Percentiles rank a stretch among this genome's conserved stretches.
Evolutionary conservation across 1,284 basidiomycete species (phyloP).

Genomic region (Coriolopsis trogii): DNA sequence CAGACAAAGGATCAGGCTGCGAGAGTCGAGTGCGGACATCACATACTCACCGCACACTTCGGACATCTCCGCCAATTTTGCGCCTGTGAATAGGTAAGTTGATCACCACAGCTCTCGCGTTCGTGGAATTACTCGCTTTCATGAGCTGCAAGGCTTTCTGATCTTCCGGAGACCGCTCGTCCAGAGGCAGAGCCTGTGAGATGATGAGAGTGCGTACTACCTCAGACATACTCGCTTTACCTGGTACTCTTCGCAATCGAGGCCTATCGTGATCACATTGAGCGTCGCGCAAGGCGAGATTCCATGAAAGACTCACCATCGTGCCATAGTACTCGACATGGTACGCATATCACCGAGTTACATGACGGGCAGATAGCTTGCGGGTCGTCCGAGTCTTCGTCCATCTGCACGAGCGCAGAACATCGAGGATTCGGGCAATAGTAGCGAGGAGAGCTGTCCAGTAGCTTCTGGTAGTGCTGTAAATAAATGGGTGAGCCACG

Average conservation of each 20-base stretch:
- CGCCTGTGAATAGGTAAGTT: constrained; percentile 28
- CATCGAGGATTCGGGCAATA: constrained; percentile 46
- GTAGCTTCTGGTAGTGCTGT: constrained; percentile 41
- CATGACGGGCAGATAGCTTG: constrained; percentile 41
- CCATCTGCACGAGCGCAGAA: constrained; percentile 40
- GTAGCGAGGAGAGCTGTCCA: constrained; percentile 40
- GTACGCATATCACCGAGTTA: constrained; percentile 37
- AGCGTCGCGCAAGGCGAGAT: background rate
- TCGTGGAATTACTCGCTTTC: constrained; percentile 28
- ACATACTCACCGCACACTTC: constrained; percentile 35
- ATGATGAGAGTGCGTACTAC: background rate
- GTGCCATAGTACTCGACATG: constrained; percentile 42
- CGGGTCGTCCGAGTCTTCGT: constrained; percentile 39
- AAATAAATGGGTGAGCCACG: background rate
- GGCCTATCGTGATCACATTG: constrained; percentile 24
- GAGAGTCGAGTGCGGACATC: background rate
- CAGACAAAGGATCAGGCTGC: background rate
- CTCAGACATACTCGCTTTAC: constrained; percentile 12
- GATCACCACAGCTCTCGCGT: background rate
- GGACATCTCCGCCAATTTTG: constrained; percentile 45
- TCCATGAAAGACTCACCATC: constrained; percentile 28
- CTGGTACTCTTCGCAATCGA: constrained; percentile 43
- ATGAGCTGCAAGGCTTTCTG: constrained; percentile 40
- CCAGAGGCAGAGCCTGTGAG: constrained; percentile 39
- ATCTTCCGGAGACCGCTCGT: constrained; percentile 46